Evolutionary conservation across 352 stramenopile species (phyloP), one percentile per base, ranked within the genome.

Genomic region (Phytophthora podocarpi): DNA sequence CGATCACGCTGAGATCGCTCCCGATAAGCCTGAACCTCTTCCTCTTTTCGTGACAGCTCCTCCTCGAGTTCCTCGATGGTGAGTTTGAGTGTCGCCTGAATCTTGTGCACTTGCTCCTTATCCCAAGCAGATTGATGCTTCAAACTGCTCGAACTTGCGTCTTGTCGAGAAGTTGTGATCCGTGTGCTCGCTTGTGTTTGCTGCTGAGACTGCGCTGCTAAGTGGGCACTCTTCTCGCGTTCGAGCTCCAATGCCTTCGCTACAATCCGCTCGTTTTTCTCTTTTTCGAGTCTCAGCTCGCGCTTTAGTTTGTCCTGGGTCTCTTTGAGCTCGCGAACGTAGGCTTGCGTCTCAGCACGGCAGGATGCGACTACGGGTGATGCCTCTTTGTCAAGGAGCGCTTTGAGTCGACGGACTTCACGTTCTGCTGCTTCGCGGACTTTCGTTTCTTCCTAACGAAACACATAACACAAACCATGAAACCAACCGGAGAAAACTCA

Each of bases 61-160:
- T 93, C 78, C 46, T 95, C 82, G 2, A 95, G 76, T 46, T 95
- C 85, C 10, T 87, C 69, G 24, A 95, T 90, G 1, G 85, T 93
- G 35, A 76, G 72, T 36, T 76, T 77, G 16, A 95, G 53, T 10
- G 85, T 93, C 10, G 74, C 56, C 20, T 93, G 78, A 45, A 95
- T 93, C 48, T 90, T 91, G 2, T 74, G 58, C 4, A 75, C 53
- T 42, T 93, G 83, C 50, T 95, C 78, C 23, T 84, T 81, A 70
- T 90, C 85, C 85, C 82, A 94, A 10, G 74, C 59, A 15, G 62
- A 50, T 9, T 81, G 72, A 5, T 51, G 59, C 27, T 53, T 64
- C 3, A 21, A 35, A 21, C 28, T 48, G 30, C 37, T 20, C 5
- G n/a, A n/a, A n/a, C n/a, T n/a, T n/a, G n/a, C n/a, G n/a, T 67